phyloP scores from a whole-genome alignment of 495 filamentous ascomycete genomes.

The Tuber indicum region DNA sequence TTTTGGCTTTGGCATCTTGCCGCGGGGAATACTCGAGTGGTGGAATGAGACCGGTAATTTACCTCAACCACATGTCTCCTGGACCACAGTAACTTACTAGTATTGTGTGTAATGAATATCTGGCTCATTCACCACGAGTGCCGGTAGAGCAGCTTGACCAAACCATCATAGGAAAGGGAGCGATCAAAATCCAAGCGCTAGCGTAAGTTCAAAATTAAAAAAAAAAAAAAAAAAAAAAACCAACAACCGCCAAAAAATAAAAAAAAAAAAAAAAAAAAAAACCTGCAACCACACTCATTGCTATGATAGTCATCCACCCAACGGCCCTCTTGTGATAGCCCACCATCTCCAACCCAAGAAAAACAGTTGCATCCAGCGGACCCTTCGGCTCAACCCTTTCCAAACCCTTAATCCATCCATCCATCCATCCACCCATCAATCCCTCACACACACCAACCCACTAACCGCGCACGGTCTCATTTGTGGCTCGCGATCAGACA shows the following conservation, averaged over 20 bases:
- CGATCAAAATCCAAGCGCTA: not conserved
- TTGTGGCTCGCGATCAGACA: conserved; percentile 5
- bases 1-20: not conserved
- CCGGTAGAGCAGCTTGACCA: no score
- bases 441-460: not conserved
- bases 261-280: not conserved
- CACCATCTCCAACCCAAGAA: not conserved
- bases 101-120: not conserved
- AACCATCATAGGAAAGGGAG: no score
- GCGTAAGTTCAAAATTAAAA: not conserved
- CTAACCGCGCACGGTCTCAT: not conserved
- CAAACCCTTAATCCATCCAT: not conserved
- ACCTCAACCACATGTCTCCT: no score
- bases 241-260: not conserved
- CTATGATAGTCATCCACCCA: not conserved
- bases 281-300: not conserved
- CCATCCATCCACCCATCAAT: not conserved
- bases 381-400: not conserved
- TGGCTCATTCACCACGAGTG: not conserved
- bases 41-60: not conserved
- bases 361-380: not conserved
- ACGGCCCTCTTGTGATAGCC: not conserved
- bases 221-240: not conserved
- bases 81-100: no score
- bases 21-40: not conserved